Base-by-base conservation (phyloP, 805 yeast genomes). In the Nakazawaea ambrosiae region DNA sequence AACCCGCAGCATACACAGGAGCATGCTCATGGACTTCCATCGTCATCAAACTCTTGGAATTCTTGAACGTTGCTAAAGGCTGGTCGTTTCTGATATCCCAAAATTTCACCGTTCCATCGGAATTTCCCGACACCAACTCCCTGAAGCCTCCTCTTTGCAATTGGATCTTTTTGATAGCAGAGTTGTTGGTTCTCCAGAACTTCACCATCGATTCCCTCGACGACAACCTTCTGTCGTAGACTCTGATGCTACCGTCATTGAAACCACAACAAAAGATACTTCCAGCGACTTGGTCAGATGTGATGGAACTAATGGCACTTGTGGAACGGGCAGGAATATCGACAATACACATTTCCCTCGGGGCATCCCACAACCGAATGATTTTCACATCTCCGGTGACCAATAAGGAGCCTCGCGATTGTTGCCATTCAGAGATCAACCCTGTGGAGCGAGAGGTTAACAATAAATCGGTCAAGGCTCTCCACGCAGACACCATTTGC, bases 141-240 rank as follows among this genome's bases (percentile, higher is more conserved):
- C 98, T 69, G 49, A 77, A 76, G 0, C 98, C 98, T 27, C 98
- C 98, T 49, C 98, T 70, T 63, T 92, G 98, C 94, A 92, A 82
- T 51, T 86, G 95, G 8, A 89, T 78, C 47, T 83, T 86, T 32
- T 78, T 66, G 30, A 90, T 76, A 49, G 86, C 70, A 17, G 40
- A 34, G 20, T 54, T 57, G n/a, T 58, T 56, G n/a, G 70, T 66
- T 46, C 75, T 72, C 95, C 97, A 92, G 6, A 79, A 66, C 49
- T 78, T 76, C 10, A 87, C 85, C 84, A 90, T 78, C 0, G 94
- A 81, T 47, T 84, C 92, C 39, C 95, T 64, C 0, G 92, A 71
- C 47, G 85, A 94, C 42, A 86, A 57, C 47, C 98, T 70, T 43
- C 96, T 72, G 57, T 92, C 98, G 55, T 89, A 92, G 1, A 88